These are phyloP conservation scores for Moesziomyces antarcticus DNA, from an alignment of 1,284 basidiomycete genomes.

Conservation along the genomic window DNA sequence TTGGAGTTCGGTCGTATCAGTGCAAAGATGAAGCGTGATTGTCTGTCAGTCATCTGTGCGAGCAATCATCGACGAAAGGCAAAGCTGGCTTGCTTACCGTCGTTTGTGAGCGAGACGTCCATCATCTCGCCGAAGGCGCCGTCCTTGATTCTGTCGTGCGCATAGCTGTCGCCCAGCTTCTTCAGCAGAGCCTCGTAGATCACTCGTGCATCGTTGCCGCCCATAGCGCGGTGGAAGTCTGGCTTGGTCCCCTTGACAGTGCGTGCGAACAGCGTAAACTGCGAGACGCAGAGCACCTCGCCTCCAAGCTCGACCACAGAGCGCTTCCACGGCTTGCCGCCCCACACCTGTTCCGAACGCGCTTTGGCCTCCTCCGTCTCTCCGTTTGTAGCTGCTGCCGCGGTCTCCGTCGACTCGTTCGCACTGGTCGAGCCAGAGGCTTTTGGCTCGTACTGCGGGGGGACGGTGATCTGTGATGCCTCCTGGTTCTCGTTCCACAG, in stretches of 20 bases:
- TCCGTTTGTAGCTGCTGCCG: not conserved
- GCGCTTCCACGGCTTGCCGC: slow-evolving; percentile 58
- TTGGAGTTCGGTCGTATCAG: not conserved
- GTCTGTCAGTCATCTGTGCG: not conserved
- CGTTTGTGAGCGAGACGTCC: slow-evolving; percentile 63
- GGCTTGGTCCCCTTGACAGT: slow-evolving; percentile 64
- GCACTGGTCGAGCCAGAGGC: not conserved
- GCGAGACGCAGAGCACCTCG: slow-evolving; percentile 64
- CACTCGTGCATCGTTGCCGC: slow-evolving; percentile 39
- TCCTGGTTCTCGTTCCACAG: slow-evolving; percentile 62
- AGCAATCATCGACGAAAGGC: not conserved
- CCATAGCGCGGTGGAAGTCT: slow-evolving; percentile 64
- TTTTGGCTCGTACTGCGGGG: slow-evolving; percentile 41
- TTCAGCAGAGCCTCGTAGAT: slow-evolving; percentile 59
- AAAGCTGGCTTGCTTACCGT: slow-evolving; percentile 36
- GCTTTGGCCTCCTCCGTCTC: slow-evolving; percentile 10
- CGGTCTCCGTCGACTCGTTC: not conserved
- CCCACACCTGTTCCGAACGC: slow-evolving; percentile 52
- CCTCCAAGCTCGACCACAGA: slow-evolving; percentile 60
- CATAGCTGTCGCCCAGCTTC: slow-evolving; percentile 46
- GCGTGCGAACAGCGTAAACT: slow-evolving; percentile 63
- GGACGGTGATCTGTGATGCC: slow-evolving; percentile 32
- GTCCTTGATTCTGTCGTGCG: slow-evolving; percentile 51
- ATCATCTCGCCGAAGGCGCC: slow-evolving; percentile 66
- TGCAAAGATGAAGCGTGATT: not conserved